Evolutionary conservation across 805 yeast species (phyloP).

Genomic region (Hermanozyma aechmeae): DNA sequence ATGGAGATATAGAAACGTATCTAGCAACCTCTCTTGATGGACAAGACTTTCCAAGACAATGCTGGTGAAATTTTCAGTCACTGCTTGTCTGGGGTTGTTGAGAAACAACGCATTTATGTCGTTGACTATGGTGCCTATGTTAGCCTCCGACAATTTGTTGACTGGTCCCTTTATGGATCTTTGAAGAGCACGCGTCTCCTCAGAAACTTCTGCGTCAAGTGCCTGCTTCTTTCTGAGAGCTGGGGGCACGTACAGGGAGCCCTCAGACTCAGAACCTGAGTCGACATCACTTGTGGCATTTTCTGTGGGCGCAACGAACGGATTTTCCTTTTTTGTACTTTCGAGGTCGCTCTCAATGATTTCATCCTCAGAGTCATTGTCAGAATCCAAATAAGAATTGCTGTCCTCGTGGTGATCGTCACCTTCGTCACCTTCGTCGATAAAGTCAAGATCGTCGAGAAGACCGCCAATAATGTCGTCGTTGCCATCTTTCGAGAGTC

Average conservation of each 20-base stretch:
- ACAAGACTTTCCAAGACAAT: conserved; percentile 57
- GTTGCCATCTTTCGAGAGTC: conserved; percentile 42
- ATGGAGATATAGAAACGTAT: conserved; percentile 70
- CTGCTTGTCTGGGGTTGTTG: conserved; percentile 68
- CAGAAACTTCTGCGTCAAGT: conserved; percentile 26
- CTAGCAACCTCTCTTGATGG: conserved; percentile 57
- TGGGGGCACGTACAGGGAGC: conserved; percentile 72
- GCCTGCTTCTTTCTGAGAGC: conserved; percentile 56
- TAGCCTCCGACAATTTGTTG: conserved; percentile 85
- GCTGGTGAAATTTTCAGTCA: conserved; percentile 58
- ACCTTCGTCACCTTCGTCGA: conserved; percentile 20
- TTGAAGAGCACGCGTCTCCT: conserved; percentile 38
- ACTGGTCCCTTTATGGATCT: conserved; percentile 72
- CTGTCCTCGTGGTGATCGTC: conserved; percentile 6
- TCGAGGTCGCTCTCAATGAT: conserved; percentile 15
- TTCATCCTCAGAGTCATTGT: conserved; percentile 9
- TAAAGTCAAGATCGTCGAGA: conserved; percentile 61
- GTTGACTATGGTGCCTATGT: conserved; percentile 57
- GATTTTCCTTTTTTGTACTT: conserved; percentile 13
- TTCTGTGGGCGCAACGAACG: conserved; percentile 14
- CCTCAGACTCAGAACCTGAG: conserved; percentile 7
- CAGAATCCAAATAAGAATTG: conserved; percentile 4
- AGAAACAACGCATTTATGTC: conserved; percentile 58
- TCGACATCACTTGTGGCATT: conserved; percentile 2
- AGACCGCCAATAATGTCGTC: conserved; percentile 79